Conservation (phyloP, 2,329 filamentous ascomycete species). For the Venturia effusa region DNA sequence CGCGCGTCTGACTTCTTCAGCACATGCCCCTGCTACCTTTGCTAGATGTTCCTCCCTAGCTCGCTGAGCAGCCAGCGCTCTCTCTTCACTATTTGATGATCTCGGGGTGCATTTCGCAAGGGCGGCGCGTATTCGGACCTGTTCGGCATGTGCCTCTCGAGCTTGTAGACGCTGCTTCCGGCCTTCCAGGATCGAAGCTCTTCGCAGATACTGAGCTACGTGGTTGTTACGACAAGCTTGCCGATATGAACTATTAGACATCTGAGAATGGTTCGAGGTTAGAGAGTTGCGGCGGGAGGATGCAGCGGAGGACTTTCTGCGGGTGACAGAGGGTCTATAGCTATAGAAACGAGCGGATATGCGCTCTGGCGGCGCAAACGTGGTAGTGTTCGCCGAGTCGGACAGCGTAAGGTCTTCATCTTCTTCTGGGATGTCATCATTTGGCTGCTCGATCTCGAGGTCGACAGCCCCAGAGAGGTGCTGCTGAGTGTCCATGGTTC, state of each 20-base stretch:
- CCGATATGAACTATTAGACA: constrained; percentile 48
- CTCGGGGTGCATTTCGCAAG: constrained; percentile 60
- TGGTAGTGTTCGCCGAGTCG: constrained; percentile 27
- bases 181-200: constrained; percentile 70
- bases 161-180: constrained; percentile 71
- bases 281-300: constrained; percentile 73
- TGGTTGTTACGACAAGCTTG: constrained; percentile 58
- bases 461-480: constrained; percentile 2
- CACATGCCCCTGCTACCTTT: constrained; percentile 70
- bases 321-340: constrained; percentile 51
- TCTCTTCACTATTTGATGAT: constrained; percentile 59
- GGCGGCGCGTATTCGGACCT: constrained; percentile 66
- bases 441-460: neutral
- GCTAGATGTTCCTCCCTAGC: constrained; percentile 71
- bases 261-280: constrained; percentile 63
- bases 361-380: constrained; percentile 55
- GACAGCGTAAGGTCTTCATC: constrained; percentile 26
- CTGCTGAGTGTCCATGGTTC: constrained; percentile 2
- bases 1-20: constrained; percentile 71
- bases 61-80: constrained; percentile 65
- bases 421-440: constrained; percentile 32
- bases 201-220: constrained; percentile 67
- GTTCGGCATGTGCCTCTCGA: constrained; percentile 71
- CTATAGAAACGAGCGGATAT: constrained; percentile 70
- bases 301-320: constrained; percentile 64